phyloP scores from a whole-genome alignment of 768 basidiomycete species.

The Butyriboletus loyo region DNA sequence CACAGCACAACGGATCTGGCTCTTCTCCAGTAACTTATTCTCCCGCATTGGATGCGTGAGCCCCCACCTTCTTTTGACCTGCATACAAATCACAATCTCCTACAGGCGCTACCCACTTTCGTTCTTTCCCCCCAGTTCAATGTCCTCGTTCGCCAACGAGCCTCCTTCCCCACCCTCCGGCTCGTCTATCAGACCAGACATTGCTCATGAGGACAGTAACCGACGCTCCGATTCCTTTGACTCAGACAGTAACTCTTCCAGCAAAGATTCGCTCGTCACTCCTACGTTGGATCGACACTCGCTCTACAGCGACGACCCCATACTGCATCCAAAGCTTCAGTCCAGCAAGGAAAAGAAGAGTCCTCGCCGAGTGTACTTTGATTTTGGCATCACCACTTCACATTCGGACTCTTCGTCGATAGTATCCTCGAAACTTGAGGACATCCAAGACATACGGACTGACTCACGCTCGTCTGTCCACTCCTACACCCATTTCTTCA shows the following conservation, averaged over 20 bases:
- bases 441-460: not conserved
- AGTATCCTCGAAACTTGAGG: slow-evolving; percentile 5
- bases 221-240: slow-evolving; percentile 2
- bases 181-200: not conserved
- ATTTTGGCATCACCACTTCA: slow-evolving; percentile 15
- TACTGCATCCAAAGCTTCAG: not conserved
- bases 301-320: slow-evolving; percentile 7
- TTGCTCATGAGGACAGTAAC: not conserved
- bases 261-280: slow-evolving; percentile 3
- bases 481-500: slow-evolving; percentile 1
- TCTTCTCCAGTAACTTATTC: slow-evolving; percentile 2
- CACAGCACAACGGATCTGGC: no score
- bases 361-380: slow-evolving; percentile 21
- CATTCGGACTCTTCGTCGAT: not conserved
- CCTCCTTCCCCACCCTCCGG: not conserved
- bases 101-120: not conserved
- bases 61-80: slow-evolving; percentile 3
- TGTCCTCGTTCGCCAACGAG: not conserved
- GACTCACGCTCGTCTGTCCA: not conserved
- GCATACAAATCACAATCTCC: slow-evolving; percentile 12
- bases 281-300: not conserved
- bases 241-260: slow-evolving; percentile 13
- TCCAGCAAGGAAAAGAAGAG: slow-evolving; percentile 15
- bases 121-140: not conserved
- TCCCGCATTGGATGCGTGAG: slow-evolving; percentile 1